Conservation (phyloP, 345 rosid species). For the Salix arbutifolia region DNA sequence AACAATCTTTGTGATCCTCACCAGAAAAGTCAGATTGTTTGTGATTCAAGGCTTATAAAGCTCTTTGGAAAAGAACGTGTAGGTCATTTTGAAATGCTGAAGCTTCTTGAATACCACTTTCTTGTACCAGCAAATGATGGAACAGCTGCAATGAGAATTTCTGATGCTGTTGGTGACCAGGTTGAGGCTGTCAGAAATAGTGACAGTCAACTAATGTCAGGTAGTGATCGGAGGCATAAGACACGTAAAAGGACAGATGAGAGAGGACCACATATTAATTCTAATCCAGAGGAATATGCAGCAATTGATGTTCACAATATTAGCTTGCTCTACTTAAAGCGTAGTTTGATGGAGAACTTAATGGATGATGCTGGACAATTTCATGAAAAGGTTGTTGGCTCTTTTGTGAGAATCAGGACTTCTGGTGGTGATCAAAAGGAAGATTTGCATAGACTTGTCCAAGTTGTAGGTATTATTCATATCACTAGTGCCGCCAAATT, state of each 20-base stretch:
- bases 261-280: conserved; percentile 29
- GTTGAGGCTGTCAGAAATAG: conserved; percentile 28
- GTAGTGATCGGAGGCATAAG: conserved; percentile 49
- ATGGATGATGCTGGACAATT: conserved; percentile 63
- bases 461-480: conserved; percentile 66
- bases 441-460: conserved; percentile 78
- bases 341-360: conserved; percentile 57
- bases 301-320: conserved; percentile 84
- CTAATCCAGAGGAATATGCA: conserved; percentile 57
- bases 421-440: conserved; percentile 61
- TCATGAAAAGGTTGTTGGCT: conserved; percentile 76
- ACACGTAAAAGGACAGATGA: conserved; percentile 47
- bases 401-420: conserved; percentile 73
- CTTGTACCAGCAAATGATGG: conserved; percentile 32
- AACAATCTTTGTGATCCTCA: conserved; percentile 74
- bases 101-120: conserved; percentile 77
- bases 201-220: conserved; percentile 25
- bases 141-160: conserved; percentile 27
- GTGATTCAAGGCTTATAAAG: conserved; percentile 64
- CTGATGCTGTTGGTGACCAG: conserved; percentile 34
- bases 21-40: conserved; percentile 62
- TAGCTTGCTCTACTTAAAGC: conserved; percentile 66
- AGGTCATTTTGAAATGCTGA: conserved; percentile 86
- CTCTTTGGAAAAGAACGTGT: conserved; percentile 66
- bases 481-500: conserved; percentile 14